Evolutionary conservation across 2,329 filamentous ascomycete species (phyloP), one percentile per base, ranked within the genome.

Genomic region (Diaporthe vexans): DNA sequence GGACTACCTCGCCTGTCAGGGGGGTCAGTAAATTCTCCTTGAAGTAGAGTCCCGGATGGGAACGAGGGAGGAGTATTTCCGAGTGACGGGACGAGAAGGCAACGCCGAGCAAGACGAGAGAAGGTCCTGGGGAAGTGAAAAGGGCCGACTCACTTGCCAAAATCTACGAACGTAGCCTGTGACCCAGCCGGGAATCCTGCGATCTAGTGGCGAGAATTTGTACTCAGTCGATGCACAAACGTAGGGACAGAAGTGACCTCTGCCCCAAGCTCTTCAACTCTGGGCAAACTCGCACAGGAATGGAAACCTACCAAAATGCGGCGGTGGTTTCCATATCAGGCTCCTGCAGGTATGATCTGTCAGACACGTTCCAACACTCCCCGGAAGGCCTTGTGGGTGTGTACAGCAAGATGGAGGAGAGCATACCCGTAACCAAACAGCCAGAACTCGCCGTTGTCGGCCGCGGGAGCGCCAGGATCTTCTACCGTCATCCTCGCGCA

Each of bases 271-370:
- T 19, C 29, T 21, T 43, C n/a, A 13, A 51, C 40, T 72, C 51
- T 51, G 72, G 65, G 74, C 59, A 46, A 73, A 51, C 40, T 48
- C 59, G 26, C 10, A 46, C 40, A 46, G 40, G 21, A 52, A 21
- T 19, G 65, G 19, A 21, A 65, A 75, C 83, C 76, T 92, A 98
- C 96, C 96, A 82, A 94, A 98, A 82, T 98, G 94, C 78, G 97
- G 97, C 76, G 97, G 97, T 73, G 97, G 96, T 83, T 98, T 99
- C 95, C 95, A 99, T 79, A 99, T 98, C 82, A 99, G 86, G 83
- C 95, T 98, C 85, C 96, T 97, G 77, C 52, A 65, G 58, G 48
- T 11, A 63, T 63, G 51, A 69, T 54, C 52, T 70, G 58, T 72
- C 54, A 54, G 48, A 43, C 6, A 33, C 1, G 19, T 21, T 13